Percentiles rank a stretch among this genome's conserved stretches.
Evolutionary conservation across 352 stramenopile genomes (phyloP).

Genomic region (Phytophthora melonis): DNA sequence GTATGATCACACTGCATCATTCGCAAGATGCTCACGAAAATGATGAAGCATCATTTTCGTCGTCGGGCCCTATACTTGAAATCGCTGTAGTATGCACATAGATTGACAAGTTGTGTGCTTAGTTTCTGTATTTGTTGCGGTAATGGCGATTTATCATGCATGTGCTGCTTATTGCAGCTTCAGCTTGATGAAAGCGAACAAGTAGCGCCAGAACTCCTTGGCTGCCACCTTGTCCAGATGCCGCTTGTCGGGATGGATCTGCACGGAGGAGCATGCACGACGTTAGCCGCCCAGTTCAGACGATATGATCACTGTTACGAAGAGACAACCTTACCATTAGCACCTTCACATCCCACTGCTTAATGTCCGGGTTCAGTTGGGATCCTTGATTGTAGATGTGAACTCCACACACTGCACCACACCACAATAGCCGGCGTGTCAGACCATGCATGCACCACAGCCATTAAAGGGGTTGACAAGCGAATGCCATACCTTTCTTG

Average conservation of each 20-base stretch:
- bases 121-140: no score
- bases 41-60: no score
- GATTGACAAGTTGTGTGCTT: no score
- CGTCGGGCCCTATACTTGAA: no score
- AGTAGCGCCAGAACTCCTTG: conserved; percentile 92
- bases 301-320: no score
- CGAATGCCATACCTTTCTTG: conserved; percentile 76
- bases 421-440: background rate
- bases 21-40: no score
- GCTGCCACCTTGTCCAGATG: conserved; percentile 92
- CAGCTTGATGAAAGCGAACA: conserved; percentile 89
- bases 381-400: conserved; percentile 89
- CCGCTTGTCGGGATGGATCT: conserved; percentile 92
- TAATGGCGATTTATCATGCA: no score
- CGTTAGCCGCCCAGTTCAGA: conserved; percentile 2
- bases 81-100: no score
- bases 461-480: background rate
- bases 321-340: conserved; percentile 67
- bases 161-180: conserved; percentile 69
- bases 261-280: background rate
- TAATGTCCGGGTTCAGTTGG: conserved; percentile 82
- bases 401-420: conserved; percentile 75
- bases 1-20: no score
- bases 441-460: background rate
- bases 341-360: conserved; percentile 92